These are phyloP conservation scores for Daedalea quercina DNA, from an alignment of 768 basidiomycete genomes.

Conservation along the genomic window DNA sequence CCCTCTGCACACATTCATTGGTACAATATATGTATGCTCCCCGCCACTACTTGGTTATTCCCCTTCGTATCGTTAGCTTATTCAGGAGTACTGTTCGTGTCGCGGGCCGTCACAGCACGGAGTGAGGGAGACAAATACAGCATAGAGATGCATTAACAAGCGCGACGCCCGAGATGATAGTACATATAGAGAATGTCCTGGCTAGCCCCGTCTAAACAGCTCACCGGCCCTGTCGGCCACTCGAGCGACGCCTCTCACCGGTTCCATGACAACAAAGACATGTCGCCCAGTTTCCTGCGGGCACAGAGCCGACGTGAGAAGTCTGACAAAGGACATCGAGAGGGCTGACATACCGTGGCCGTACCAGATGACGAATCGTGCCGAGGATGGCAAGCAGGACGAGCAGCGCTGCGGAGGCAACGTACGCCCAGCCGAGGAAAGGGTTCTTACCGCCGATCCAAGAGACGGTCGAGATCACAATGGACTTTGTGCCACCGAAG, in stretches of 20 bases:
- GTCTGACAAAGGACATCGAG: slow-evolving; percentile 5
- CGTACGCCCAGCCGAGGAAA: slow-evolving; percentile 98
- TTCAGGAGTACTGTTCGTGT: neutral
- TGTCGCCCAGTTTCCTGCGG: slow-evolving; percentile 74
- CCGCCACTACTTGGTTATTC: neutral
- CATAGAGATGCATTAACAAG: slow-evolving; percentile 1
- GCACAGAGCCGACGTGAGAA: slow-evolving; percentile 2
- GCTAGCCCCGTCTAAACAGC: neutral
- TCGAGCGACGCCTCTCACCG: slow-evolving; percentile 30
- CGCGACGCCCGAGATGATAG: neutral
- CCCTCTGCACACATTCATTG: neutral
- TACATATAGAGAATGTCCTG: neutral
- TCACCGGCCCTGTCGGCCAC: too few relatives aligned
- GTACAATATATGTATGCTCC: neutral
- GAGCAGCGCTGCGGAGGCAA: slow-evolving; percentile 83
- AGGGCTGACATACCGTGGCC: slow-evolving; percentile 60
- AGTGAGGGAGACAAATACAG: slow-evolving; percentile 1
- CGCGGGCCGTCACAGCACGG: too few relatives aligned
- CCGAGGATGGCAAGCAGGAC: slow-evolving; percentile 83
- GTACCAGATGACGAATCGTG: slow-evolving; percentile 87
- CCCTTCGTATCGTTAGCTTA: neutral
- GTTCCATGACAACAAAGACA: slow-evolving; percentile 85
- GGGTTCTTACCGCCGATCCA: slow-evolving; percentile 99
- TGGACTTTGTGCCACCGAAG: slow-evolving; percentile 92
- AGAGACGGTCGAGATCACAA: slow-evolving; percentile 95